Evolutionary conservation across 805 yeast genomes (phyloP).

Genomic region (Saturnispora zaruensis): DNA sequence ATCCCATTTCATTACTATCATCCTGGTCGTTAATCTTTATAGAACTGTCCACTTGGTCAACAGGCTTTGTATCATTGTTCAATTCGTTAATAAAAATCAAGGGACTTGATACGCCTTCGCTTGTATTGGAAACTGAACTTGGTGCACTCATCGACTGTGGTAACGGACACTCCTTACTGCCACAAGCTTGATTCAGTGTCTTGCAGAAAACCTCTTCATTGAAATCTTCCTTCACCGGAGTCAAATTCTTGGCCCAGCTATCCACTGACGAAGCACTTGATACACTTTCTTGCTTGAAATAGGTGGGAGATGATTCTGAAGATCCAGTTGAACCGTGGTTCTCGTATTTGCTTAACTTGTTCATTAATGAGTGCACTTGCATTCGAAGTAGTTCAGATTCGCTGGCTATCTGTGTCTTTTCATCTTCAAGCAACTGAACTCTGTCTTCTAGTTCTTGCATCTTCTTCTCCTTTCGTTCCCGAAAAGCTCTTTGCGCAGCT

Average conservation of each 20-base stretch:
- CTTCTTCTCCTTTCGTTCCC: constrained; percentile 86
- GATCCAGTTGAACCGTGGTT: constrained; percentile 9
- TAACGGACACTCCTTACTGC: constrained; percentile 58
- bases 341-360: constrained; percentile 39
- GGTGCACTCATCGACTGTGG: constrained; percentile 32
- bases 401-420: constrained; percentile 55
- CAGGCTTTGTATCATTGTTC: not conserved
- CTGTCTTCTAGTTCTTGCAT: constrained; percentile 79
- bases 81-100: not conserved
- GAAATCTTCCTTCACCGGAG: constrained; percentile 30
- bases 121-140: not conserved
- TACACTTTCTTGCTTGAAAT: not conserved
- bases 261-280: constrained; percentile 10
- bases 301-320: constrained; percentile 1
- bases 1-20: constrained; percentile 12
- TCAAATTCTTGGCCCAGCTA: not conserved
- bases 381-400: constrained; percentile 68
- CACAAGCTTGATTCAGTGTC: constrained; percentile 74
- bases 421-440: constrained; percentile 63
- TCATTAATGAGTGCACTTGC: constrained; percentile 67
- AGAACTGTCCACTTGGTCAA: not conserved
- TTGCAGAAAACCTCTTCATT: constrained; percentile 77
- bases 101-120: constrained; percentile 1
- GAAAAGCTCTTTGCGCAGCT: constrained; percentile 96
- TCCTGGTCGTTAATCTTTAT: not conserved